Evolutionary conservation across 768 basidiomycete genomes (phyloP).

Genomic region (Trametes gibbosa): DNA sequence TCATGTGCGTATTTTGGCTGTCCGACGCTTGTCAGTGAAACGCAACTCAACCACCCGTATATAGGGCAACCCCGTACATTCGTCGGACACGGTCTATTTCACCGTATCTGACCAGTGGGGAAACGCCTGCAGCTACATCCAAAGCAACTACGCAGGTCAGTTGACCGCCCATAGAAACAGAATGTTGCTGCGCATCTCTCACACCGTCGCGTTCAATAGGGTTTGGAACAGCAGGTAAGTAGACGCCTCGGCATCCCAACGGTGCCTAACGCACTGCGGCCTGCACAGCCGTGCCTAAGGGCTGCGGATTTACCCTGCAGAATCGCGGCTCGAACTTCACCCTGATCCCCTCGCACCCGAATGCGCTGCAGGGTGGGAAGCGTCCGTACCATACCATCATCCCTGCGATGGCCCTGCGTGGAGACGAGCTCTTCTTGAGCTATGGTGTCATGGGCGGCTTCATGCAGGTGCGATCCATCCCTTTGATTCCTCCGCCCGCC

Average conservation of each 20-base stretch:
- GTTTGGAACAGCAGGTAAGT: slow-evolving; percentile 82
- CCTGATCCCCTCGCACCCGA: slow-evolving; percentile 79
- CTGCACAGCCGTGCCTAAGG: slow-evolving; percentile 75
- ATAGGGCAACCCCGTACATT: slow-evolving; percentile 78
- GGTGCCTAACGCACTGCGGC: not conserved
- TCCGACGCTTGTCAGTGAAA: not conserved
- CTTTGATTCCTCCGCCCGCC: not conserved
- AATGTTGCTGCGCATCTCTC: not conserved
- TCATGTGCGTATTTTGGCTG: slow-evolving; percentile 45
- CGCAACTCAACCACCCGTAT: not conserved
- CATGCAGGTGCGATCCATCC: slow-evolving; percentile 59
- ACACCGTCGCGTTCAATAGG: slow-evolving; percentile 41
- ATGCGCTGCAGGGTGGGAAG: slow-evolving; percentile 82
- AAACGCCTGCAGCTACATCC: slow-evolving; percentile 86
- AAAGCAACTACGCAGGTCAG: slow-evolving; percentile 82
- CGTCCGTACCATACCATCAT: slow-evolving; percentile 93
- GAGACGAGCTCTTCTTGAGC: slow-evolving; percentile 79
- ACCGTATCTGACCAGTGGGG: slow-evolving; percentile 86
- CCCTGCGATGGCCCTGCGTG: slow-evolving; percentile 78
- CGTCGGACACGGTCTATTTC: slow-evolving; percentile 95
- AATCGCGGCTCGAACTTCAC: slow-evolving; percentile 89
- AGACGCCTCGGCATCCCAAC: not conserved
- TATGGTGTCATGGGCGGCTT: slow-evolving; percentile 93
- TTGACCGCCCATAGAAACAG: not conserved
- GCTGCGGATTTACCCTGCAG: slow-evolving; percentile 95